These are phyloP conservation scores for Myochromella boudieri DNA, from an alignment of 768 basidiomycete species.

Conservation along the genomic window DNA sequence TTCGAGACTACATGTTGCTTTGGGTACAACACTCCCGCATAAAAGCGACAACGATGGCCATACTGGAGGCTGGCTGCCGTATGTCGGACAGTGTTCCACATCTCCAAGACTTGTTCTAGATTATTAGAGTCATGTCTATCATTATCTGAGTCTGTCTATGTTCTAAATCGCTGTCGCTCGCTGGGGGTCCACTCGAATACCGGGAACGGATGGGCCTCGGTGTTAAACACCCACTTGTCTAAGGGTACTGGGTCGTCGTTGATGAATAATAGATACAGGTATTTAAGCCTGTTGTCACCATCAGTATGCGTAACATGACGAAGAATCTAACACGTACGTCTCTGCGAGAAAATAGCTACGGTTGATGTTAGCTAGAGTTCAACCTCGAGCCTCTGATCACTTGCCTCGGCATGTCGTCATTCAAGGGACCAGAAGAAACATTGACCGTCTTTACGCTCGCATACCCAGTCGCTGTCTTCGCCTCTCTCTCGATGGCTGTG, in stretches of 20 bases:
- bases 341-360: constrained; percentile 44
- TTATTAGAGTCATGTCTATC: too few species aligned
- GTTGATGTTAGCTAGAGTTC: not conserved
- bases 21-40: too few species aligned
- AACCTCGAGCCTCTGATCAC: constrained; percentile 19
- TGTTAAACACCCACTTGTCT: constrained; percentile 62
- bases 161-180: constrained; percentile 45
- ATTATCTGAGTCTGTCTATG: constrained; percentile 25
- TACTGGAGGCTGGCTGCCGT: too few species aligned
- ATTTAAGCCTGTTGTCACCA: constrained; percentile 53
- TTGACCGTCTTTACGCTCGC: constrained; percentile 55
- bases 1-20: too few species aligned
- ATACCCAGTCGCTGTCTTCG: constrained; percentile 62
- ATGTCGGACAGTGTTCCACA: too few species aligned
- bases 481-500: constrained; percentile 58
- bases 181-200: constrained; percentile 61
- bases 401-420: constrained; percentile 76
- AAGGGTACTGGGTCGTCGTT: constrained; percentile 60
- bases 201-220: constrained; percentile 77
- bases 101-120: too few species aligned
- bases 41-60: too few species aligned
- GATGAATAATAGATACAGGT: constrained; percentile 68
- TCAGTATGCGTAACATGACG: not conserved
- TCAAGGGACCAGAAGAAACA: constrained; percentile 31
- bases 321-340: constrained; percentile 34